Evolutionary conservation across 805 yeast genomes (phyloP), one percentile per base, ranked within the genome.

Genomic region (Blastobotrys attinorum): DNA sequence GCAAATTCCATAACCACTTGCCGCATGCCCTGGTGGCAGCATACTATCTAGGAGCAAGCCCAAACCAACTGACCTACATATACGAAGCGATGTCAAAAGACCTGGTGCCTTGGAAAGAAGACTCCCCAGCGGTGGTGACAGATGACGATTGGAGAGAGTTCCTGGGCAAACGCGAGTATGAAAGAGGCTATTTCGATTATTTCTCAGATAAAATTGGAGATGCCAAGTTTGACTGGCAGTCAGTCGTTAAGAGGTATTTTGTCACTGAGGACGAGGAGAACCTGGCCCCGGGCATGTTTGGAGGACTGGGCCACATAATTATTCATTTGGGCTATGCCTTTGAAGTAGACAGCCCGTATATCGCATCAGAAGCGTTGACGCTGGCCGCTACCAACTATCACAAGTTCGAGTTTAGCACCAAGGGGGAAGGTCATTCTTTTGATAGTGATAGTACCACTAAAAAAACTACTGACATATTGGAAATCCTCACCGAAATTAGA

Each of bases 191-290:
- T 45, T 60, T 51, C 33, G 69, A 67, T 44, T 67, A 54, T 44
- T 66, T 65, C 51, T 59, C 60, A 16, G 72, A 68, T 42, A 58
- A 59, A 31, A 44, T 63, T 6, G 59, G 59, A 11, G 66, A 62
- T 31, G 54, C 49, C 27, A 42, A 41, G 32, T 49, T 47, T 8
- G 56, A 64, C 34, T 67, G 72, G 71, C 51, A 47, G 17, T 45
- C 41, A 1, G 52, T 65, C 6, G 57, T 58, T 4, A 34, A 22
- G 22, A 38, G 46, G 31, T 67, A 55, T 40, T 37, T 57, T 33
- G 46, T 46, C 11, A 39, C 23, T 15, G 29, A 49, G 33, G 32
- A 41, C 10, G 40, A 42, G 21, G 31, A 41, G 34, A n/a, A 55
- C 4, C 47, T 54, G 33, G 20, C 7, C 29, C 42, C 45, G 0